Percentiles rank a stretch among this genome's conserved stretches.
Evolutionary conservation across 208 protist species (phyloP).

Genomic region (Wallacemonas sp.): DNA sequence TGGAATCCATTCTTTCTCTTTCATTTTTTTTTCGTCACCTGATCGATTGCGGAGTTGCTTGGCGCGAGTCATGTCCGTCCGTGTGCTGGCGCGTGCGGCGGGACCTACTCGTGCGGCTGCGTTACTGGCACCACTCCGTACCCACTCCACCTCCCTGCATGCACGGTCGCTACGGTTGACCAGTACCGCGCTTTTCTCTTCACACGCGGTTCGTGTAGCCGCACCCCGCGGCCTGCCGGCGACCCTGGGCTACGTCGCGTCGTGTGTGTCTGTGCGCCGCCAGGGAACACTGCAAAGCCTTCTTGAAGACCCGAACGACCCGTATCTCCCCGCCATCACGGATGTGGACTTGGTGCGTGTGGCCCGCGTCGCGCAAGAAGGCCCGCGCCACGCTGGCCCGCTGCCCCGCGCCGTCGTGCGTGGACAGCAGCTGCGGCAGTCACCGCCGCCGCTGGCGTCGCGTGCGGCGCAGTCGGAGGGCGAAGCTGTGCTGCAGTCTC

Average conservation of each 20-base stretch:
- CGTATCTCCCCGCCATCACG: constrained; percentile 45
- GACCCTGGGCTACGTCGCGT: neutral
- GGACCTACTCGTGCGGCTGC: too few relatives aligned
- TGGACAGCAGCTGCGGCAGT: constrained; percentile 6
- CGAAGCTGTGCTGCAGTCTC: constrained; percentile 36
- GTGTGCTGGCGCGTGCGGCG: too few relatives aligned
- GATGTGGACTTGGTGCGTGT: constrained; percentile 53
- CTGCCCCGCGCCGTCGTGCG: constrained; percentile 8
- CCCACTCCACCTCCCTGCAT: too few relatives aligned
- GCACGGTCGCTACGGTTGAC: too few relatives aligned
- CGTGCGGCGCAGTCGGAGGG: neutral
- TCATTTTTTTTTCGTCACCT: neutral
- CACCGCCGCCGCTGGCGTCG: constrained; percentile 17
- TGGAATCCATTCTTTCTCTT: too few relatives aligned
- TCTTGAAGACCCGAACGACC: constrained; percentile 46
- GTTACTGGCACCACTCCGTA: too few relatives aligned
- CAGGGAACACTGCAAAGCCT: constrained; percentile 49
- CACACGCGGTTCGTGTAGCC: neutral
- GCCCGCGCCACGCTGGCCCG: constrained; percentile 8
- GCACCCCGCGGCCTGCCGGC: neutral
- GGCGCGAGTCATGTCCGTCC: neutral
- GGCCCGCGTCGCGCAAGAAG: constrained; percentile 23
- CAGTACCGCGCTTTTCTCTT: neutral
- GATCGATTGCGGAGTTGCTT: too few relatives aligned
- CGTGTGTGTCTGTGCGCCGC: constrained; percentile 9